phyloP scores from a whole-genome alignment of 1,139 yeast species.

The Yamadazyma conglobata region DNA sequence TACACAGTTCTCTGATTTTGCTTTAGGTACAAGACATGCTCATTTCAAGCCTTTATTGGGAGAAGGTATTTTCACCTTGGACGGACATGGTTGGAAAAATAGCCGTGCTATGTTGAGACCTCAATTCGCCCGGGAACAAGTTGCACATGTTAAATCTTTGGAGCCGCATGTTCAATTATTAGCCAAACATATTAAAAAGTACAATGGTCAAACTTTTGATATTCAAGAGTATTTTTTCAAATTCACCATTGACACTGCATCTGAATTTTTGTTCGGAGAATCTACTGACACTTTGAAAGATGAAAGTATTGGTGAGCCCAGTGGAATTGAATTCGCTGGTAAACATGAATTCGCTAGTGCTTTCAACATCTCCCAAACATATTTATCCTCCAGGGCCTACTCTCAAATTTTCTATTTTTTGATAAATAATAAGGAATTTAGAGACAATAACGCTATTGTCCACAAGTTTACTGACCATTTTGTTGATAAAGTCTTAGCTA shows the following conservation, averaged over 20 bases:
- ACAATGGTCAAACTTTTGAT: constrained; percentile 36
- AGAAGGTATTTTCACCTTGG: constrained; percentile 56
- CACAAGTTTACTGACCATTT: constrained; percentile 34
- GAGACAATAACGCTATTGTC: constrained; percentile 23
- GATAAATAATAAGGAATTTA: constrained; percentile 29
- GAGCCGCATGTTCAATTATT: constrained; percentile 46
- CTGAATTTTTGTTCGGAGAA: constrained; percentile 59
- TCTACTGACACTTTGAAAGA: constrained; percentile 44
- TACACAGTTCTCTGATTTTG: constrained; percentile 49
- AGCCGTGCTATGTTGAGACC: constrained; percentile 58
- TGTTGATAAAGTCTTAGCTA: constrained; percentile 23
- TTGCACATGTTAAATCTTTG: constrained; percentile 45
- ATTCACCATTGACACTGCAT: constrained; percentile 55
- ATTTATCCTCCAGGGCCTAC: constrained; percentile 29
- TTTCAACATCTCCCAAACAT: constrained; percentile 31
- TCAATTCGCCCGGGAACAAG: constrained; percentile 55
- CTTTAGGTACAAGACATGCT: constrained; percentile 46
- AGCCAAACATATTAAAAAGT: constrained; percentile 27
- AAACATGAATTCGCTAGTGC: constrained; percentile 20
- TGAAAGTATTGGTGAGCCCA: constrained; percentile 48
- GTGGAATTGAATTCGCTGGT: constrained; percentile 25
- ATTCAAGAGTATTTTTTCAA: constrained; percentile 47
- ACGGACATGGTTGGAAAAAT: constrained; percentile 56
- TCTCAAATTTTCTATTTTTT: constrained; percentile 26
- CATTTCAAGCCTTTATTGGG: constrained; percentile 47